Conservation (phyloP, 495 filamentous ascomycete genomes). For the Hyphodiscus hymeniophilus region DNA sequence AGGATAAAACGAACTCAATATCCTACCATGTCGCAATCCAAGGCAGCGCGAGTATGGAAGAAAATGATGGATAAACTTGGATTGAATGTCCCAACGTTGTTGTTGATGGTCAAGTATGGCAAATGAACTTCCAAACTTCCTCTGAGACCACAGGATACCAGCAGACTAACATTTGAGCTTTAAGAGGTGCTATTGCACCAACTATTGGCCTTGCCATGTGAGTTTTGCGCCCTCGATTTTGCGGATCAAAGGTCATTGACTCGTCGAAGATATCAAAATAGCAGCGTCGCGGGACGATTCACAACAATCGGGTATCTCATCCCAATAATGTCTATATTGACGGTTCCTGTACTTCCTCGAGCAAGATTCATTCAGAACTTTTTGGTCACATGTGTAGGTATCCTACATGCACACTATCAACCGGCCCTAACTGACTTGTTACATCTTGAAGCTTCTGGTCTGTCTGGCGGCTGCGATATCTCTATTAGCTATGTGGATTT, state of each 20-base stretch:
- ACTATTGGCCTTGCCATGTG: neutral
- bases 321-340: neutral
- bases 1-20: neutral
- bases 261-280: neutral
- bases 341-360: constrained; percentile 1
- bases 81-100: neutral
- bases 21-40: neutral
- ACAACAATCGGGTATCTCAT: constrained; percentile 1
- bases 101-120: neutral
- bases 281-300: neutral
- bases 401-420: neutral
- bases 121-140: neutral
- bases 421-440: neutral
- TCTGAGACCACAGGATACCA: neutral
- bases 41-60: neutral
- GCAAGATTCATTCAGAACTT: constrained; percentile 3
- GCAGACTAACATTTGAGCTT: neutral
- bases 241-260: neutral
- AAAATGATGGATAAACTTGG: neutral
- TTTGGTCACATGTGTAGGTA: neutral
- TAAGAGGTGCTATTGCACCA: neutral
- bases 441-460: neutral
- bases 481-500: neutral
- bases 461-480: neutral
- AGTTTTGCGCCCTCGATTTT: neutral